phyloP scores from a whole-genome alignment of 306 rosid species.

The Ziziphus jujuba region DNA sequence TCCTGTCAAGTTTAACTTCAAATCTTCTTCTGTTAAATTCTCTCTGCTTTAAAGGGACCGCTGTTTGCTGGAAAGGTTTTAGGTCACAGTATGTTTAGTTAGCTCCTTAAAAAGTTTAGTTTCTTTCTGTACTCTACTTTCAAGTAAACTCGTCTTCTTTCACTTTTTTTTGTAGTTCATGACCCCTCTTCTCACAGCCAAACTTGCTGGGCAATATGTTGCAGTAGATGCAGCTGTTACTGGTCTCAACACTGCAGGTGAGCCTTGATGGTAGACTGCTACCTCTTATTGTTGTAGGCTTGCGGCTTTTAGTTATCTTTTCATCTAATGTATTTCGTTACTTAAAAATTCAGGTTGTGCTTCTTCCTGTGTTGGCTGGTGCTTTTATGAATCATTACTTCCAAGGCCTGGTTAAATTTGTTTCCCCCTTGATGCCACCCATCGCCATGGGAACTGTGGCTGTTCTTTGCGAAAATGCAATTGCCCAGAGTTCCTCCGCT shows the following conservation, averaged over 20 bases:
- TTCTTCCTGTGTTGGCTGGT: conserved; percentile 75
- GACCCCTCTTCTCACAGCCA: conserved; percentile 87
- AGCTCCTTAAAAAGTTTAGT: background rate
- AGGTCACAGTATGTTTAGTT: background rate
- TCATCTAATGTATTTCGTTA: background rate
- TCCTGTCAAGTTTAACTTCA: background rate
- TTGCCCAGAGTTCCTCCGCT: conserved; percentile 72
- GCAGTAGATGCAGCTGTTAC: conserved; percentile 74
- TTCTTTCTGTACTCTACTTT: background rate
- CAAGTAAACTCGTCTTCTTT: background rate
- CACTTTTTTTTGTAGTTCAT: conserved; percentile 53
- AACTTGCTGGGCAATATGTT: conserved; percentile 84
- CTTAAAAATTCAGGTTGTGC: conserved; percentile 61
- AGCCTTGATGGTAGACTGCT: background rate
- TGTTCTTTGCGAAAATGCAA: conserved; percentile 71
- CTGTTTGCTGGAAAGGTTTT: background rate
- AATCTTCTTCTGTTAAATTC: background rate
- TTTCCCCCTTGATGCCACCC: conserved; percentile 81
- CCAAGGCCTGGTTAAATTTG: conserved; percentile 60
- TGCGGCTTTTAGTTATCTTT: background rate
- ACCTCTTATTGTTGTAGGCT: background rate
- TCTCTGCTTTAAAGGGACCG: background rate
- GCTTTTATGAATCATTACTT: conserved; percentile 83
- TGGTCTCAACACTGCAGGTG: conserved; percentile 73
- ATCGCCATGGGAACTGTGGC: conserved; percentile 83